A percentile compares a stretch with the other conserved stretches of the same genome.
These are phyloP conservation scores for Ensete glaucum DNA, from an alignment of 176 grass and related monocot species.

Conservation along the genomic window DNA sequence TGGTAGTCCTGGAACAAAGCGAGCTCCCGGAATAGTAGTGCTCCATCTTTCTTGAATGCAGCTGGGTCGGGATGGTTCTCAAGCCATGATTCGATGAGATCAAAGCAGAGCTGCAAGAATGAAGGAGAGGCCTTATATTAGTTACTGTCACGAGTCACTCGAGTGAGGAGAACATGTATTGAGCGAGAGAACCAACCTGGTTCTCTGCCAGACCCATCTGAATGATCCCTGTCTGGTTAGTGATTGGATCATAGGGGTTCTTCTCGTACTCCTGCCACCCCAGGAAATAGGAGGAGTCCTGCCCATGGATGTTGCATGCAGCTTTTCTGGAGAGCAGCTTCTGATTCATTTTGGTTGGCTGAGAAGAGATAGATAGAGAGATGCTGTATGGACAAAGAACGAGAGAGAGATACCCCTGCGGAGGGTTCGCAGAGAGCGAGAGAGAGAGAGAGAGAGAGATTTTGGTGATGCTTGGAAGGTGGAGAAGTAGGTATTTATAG, in stretches of 20 bases:
- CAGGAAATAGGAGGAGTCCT: slow-evolving; percentile 89
- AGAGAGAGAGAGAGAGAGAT: background rate
- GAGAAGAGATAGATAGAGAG: background rate
- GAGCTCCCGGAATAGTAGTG: slow-evolving; percentile 72
- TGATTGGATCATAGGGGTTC: slow-evolving; percentile 52
- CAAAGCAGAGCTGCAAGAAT: slow-evolving; percentile 69
- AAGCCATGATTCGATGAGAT: slow-evolving; percentile 76
- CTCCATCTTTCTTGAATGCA: slow-evolving; percentile 37
- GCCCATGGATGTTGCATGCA: slow-evolving; percentile 67
- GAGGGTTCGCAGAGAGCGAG: background rate
- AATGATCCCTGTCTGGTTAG: slow-evolving; percentile 76
- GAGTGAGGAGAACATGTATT: background rate
- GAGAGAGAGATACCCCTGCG: background rate
- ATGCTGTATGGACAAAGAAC: background rate
- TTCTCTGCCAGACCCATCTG: slow-evolving; percentile 99
- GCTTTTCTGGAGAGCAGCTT: slow-evolving; percentile 67
- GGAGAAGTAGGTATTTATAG: background rate
- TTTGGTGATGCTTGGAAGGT: background rate
- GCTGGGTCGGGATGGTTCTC: slow-evolving; percentile 53
- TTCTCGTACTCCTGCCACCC: slow-evolving; percentile 92
- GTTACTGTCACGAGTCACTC: no score
- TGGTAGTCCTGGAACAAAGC: slow-evolving; percentile 99
- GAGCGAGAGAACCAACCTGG: slow-evolving; percentile 26
- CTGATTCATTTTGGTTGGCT: slow-evolving; percentile 7
- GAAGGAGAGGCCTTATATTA: background rate